Percentiles rank a stretch among this genome's conserved stretches.
Conservation (phyloP, 805 yeast genomes). For the Pichia rugopelliculosa region DNA sequence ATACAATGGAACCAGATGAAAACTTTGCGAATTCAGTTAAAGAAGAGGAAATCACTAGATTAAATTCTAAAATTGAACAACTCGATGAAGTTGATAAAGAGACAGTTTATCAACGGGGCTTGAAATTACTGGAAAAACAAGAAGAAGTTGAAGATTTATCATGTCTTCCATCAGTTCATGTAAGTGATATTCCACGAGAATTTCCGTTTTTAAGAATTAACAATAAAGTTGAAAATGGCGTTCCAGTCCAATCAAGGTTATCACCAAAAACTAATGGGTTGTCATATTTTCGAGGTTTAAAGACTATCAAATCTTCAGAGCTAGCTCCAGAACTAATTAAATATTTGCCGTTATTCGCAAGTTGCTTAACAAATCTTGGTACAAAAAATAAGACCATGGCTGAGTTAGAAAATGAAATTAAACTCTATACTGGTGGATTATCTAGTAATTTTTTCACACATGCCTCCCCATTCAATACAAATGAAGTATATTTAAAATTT, state of each 20-base stretch:
- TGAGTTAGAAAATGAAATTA: conserved; percentile 78
- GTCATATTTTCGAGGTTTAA: conserved; percentile 64
- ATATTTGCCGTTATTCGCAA: conserved; percentile 69
- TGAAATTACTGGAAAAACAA: conserved; percentile 54
- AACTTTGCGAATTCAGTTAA: conserved; percentile 43
- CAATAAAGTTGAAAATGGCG: conserved; percentile 15
- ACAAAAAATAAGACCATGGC: conserved; percentile 65
- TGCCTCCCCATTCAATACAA: conserved; percentile 44
- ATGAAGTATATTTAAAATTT: conserved; percentile 45
- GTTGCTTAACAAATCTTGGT: conserved; percentile 82
- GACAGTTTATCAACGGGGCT: conserved; percentile 53
- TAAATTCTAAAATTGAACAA: conserved; percentile 34
- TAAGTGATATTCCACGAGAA: conserved; percentile 61
- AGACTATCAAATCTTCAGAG: conserved; percentile 40
- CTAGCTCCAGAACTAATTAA: conserved; percentile 59
- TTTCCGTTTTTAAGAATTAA: conserved; percentile 37
- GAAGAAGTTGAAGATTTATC: conserved; percentile 64
- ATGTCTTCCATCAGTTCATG: conserved; percentile 69
- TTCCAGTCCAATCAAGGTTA: conserved; percentile 23
- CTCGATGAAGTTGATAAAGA: conserved; percentile 52
- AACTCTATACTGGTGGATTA: conserved; percentile 78
- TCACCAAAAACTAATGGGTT: conserved; percentile 63
- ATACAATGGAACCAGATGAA: conserved; percentile 66
- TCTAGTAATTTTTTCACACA: conserved; percentile 52
- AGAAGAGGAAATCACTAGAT: conserved; percentile 49